Evolutionary conservation across 1,284 basidiomycete species (phyloP).

Genomic region (Somion occarium): DNA sequence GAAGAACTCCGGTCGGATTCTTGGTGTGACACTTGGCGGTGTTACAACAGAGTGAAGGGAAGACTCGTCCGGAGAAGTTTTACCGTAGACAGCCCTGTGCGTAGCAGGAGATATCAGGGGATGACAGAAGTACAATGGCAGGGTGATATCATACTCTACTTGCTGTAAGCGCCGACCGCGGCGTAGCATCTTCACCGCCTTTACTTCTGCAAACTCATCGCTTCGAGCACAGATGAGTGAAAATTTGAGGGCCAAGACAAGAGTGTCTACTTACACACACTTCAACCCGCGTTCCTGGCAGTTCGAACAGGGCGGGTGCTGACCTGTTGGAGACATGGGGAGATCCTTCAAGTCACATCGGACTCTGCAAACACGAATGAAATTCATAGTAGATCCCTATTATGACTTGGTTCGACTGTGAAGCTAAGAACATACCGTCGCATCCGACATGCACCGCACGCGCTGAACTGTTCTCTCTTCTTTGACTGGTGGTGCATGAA

Average conservation of each 20-base stretch:
- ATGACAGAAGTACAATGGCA: conserved; percentile 1
- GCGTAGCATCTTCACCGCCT: conserved; percentile 79
- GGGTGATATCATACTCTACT: conserved; percentile 44
- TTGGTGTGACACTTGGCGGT: conserved; percentile 52
- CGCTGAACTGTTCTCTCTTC: conserved; percentile 28
- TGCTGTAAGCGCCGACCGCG: conserved; percentile 82
- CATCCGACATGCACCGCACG: conserved; percentile 88
- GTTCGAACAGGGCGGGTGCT: conserved; percentile 73
- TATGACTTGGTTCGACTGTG: background rate
- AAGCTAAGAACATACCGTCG: conserved; percentile 46
- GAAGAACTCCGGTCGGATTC: conserved; percentile 75
- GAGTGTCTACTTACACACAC: conserved; percentile 64
- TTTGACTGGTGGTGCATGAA: conserved; percentile 14
- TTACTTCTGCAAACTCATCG: conserved; percentile 84
- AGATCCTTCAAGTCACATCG: conserved; percentile 80
- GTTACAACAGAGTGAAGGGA: conserved; percentile 27
- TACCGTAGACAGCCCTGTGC: conserved; percentile 37
- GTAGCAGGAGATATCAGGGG: conserved; percentile 4
- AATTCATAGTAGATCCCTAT: conserved; percentile 1
- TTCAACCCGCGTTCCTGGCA: conserved; percentile 82
- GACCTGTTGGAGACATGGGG: conserved; percentile 40
- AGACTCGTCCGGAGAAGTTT: conserved; percentile 41
- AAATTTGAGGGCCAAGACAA: conserved; percentile 6
- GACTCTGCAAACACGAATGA: conserved; percentile 43
- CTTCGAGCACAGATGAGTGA: no score